phyloP scores from a whole-genome alignment of 345 rosid genomes.

The Salix udensis region DNA sequence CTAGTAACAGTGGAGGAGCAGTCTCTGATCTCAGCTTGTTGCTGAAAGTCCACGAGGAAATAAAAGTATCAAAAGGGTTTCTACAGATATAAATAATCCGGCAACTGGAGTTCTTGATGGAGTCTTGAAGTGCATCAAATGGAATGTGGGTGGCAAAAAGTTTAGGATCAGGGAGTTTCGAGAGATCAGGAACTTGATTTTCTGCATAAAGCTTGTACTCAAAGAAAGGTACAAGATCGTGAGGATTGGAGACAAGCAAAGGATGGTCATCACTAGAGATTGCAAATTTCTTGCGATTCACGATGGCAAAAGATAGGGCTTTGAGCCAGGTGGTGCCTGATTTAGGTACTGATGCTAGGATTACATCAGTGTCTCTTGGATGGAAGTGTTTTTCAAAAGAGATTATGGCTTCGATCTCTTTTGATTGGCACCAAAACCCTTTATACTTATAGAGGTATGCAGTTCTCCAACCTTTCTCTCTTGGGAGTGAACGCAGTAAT shows the following conservation, averaged over 20 bases:
- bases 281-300: constrained; percentile 17
- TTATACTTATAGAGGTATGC: constrained; percentile 47
- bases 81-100: constrained; percentile 19
- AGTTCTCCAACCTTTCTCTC: constrained; percentile 68
- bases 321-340: constrained; percentile 53
- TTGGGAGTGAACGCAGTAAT: constrained; percentile 53
- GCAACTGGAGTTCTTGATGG: constrained; percentile 13
- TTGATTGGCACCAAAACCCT: constrained; percentile 75
- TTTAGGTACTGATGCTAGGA: constrained; percentile 36
- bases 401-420: constrained; percentile 56
- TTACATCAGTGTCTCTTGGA: constrained; percentile 26
- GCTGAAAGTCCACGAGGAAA: constrained; percentile 22
- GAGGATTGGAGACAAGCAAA: constrained; percentile 35
- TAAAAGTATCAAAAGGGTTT: constrained; percentile 28
- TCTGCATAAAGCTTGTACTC: constrained; percentile 27
- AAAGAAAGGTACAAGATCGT: constrained; percentile 41
- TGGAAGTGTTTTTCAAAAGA: constrained; percentile 37
- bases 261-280: constrained; percentile 15
- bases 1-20: constrained; percentile 13
- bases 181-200: constrained; percentile 7
- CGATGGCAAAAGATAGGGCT: constrained; percentile 29
- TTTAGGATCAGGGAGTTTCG: constrained; percentile 10
- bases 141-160: constrained; percentile 25
- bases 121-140: constrained; percentile 1
- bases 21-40: constrained; percentile 16